These are phyloP conservation scores for Corchorus olitorius DNA, from an alignment of 345 rosid species.

Conservation along the genomic window DNA sequence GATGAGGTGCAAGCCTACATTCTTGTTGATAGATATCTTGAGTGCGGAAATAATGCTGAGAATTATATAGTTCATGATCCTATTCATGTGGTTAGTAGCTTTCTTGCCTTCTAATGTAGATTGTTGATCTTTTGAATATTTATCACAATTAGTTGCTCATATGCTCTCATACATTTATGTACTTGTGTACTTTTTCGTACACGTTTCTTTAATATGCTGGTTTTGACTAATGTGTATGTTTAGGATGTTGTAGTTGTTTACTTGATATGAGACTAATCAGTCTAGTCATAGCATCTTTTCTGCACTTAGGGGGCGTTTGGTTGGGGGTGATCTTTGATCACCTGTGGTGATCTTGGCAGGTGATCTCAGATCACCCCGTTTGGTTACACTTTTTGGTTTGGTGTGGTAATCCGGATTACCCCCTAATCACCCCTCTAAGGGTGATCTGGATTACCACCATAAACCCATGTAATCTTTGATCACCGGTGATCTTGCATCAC, in stretches of 20 bases:
- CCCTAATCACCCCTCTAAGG: too few relatives aligned
- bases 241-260: background rate
- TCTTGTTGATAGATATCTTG: constrained; percentile 66
- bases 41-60: constrained; percentile 34
- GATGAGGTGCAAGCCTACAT: constrained; percentile 92
- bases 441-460: too few relatives aligned
- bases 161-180: background rate
- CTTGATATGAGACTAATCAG: background rate
- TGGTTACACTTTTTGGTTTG: too few relatives aligned
- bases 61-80: constrained; percentile 54
- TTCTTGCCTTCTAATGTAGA: background rate
- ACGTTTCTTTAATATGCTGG: background rate
- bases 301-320: background rate
- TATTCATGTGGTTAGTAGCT: constrained; percentile 60
- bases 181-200: background rate
- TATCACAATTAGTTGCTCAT: background rate
- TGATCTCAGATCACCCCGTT: too few relatives aligned
- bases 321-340: too few relatives aligned
- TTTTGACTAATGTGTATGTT: background rate
- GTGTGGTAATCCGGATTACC: too few relatives aligned
- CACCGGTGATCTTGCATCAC: too few relatives aligned
- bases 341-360: too few relatives aligned
- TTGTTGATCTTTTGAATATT: background rate
- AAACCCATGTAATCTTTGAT: too few relatives aligned
- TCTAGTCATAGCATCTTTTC: background rate